Conservation (phyloP, 257 asterid genomes). For the Cynanchum wilfordii region DNA sequence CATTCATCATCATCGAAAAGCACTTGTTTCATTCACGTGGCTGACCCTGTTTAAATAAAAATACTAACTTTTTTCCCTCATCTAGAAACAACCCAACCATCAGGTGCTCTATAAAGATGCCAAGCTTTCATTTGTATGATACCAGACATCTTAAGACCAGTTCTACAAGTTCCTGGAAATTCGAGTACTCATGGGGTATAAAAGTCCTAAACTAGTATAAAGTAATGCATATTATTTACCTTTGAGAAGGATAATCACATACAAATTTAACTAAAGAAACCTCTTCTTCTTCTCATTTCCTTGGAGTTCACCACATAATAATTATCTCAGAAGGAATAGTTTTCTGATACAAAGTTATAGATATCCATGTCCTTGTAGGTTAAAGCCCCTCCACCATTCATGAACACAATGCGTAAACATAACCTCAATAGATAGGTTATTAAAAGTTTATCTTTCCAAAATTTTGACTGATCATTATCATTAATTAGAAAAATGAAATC, state of each 20-base stretch:
- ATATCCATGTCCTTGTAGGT: background rate
- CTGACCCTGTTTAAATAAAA: background rate
- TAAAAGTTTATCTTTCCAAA: background rate
- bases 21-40: too few species aligned
- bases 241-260: background rate
- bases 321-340: background rate
- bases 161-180: background rate
- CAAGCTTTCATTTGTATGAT: background rate
- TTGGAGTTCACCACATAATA: background rate
- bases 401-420: background rate
- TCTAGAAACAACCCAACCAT: background rate
- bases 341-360: background rate
- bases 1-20: background rate
- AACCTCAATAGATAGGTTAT: background rate
- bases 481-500: background rate
- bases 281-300: background rate
- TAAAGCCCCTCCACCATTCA: background rate
- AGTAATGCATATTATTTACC: background rate
- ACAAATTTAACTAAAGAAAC: background rate
- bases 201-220: background rate
- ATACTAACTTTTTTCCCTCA: background rate
- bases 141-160: background rate
- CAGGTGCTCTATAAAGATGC: background rate
- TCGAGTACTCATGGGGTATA: background rate
- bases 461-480: background rate